Evolutionary conservation across 2,329 filamentous ascomycete species (phyloP), one percentile per base, ranked within the genome.

Genomic region (Aspergillus spinulosporus): DNA sequence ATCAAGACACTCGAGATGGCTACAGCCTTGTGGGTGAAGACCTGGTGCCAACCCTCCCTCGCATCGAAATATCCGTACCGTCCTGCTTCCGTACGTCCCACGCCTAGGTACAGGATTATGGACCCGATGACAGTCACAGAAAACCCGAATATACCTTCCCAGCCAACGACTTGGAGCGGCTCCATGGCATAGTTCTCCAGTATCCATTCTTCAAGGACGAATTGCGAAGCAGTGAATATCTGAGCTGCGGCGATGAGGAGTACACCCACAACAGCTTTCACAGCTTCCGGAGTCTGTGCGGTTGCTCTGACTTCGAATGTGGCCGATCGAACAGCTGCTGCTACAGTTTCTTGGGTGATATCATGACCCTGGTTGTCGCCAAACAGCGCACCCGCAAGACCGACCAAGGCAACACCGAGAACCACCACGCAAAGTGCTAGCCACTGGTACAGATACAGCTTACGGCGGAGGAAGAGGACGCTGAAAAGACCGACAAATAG

Each of bases 401-500:
- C 94, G 26, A 99, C 94, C 43, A 97, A 71, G 0, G 87, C 92
- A 26, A 99, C 94, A 64, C 94, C 94, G 1, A 87, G 67, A 11
- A 99, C 90, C 9, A 97, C 94, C 31, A 95, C 86, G 50, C 92
- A 82, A 4, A 99, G 83, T 4, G 91, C 89, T 56, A 90, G 78
- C 94, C 94, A 99, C 73, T 99, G 94, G 78, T 93, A 97, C n/a
- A 89, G 71, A 59, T 86, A 84, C 36, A 99, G 81, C 64, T 85
- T 88, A 47, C 91, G 85, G 66, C 85, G 87, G 56, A 99, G 80
- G 73, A 99, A 97, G 9, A 96, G 68, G 29, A 99, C 92, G 68
- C 92, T 96, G 77, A 99, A 97, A 0, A 97, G 78, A 0, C 94
- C 94, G 15, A 99, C 94, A 66, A 99, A 99, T 5, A 99, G 82